Evolutionary conservation across 2,329 filamentous ascomycete genomes (phyloP), one percentile per base, ranked within the genome.

Genomic region (Calonectria fujianensis): DNA sequence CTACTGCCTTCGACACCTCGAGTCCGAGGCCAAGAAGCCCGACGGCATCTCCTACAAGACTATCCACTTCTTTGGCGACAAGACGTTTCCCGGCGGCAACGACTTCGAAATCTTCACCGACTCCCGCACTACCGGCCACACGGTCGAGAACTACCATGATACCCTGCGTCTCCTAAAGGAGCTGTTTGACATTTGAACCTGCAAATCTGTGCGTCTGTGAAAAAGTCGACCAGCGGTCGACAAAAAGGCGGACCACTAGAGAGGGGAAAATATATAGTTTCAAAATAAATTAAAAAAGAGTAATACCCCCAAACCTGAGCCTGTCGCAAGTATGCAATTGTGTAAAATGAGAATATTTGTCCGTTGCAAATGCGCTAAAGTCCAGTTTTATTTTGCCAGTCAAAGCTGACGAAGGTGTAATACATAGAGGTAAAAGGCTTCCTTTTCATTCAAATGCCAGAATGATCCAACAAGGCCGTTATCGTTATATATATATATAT

Each of bases 11-110:
- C 89, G 91, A 81, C 96, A 98, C 86, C 89, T 98, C 76, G 95
- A 97, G 87, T 90, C 90, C 77, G 96, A 98, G 85, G 93, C 94
- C 77, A 88, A 90, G 87, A 89, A 90, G 84, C 89, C 90, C 51
- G 93, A 91, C 82, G 93, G 94, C 76, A 88, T 97, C 77, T 87
- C 93, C 31, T 98, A 96, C 89, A 95, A 92, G 80, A 96, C 91
- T 57, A 94, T 98, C 80, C 97, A 98, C 89, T 98, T 98, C 91
- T 99, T 98, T 82, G 97, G 97, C 78, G 97, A 99, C 90, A 99
- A 98, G 93, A 95, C 95, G 32, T 93, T 92, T 83, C 87, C 93
- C 85, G 96, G 97, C 77, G 97, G 97, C 76, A 99, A 98, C 85
- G 97, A 99, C 87, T 96, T 93, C 84, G 96, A 98, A 89, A 98